Base-by-base conservation (phyloP, 169 alveolate species). In the Plasmodium adleri region DNA sequence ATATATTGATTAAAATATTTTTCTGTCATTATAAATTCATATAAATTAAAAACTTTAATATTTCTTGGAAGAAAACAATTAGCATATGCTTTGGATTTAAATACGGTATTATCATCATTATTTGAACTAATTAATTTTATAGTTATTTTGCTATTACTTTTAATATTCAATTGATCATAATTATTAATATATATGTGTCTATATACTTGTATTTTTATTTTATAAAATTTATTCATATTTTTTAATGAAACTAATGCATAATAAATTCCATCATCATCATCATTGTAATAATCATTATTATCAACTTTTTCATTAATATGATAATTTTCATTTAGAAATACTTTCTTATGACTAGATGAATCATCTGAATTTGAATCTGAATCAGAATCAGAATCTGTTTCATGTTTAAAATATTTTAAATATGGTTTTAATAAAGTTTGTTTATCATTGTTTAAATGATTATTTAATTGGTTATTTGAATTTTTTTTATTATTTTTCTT, bases 241-340 rank as follows among this genome's bases (percentile, higher is more conserved):
- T 89, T 70, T 54, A 90, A 75, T 5, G 95, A 83, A n/a, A 54
- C 70, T 17, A 92, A 58, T 2, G 87, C 85, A 39, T 70, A 70
- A 22, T 91, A 49, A 26, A 93, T 89, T 45, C 92, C 95, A 22
- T 88, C 83, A 50, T 91, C 95, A 32, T 62, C 83, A n/a, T 92
- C 58, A 39, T 39, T 39, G 22, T 70, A 70, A 22, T 91, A 49
- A 26, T 92, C 87, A 54, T 90, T 94, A 22, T 88, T 73, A 50
- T 91, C 95, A 49, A 52, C 83, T 3, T 92, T 64, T 24, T 78
- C 90, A 52, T 85, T 88, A 20, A 80, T 45, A 28, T 68, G 43
- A n/a, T 87, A 17, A n/a, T 56, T 50, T 6, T 94, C 95, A 45
- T 91, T 94, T 8, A 88, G 60, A 32, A 66, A 56, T 32, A 88